Base-by-base conservation (phyloP, 2,329 filamentous ascomycete species). In the Fusarium illudens region DNA sequence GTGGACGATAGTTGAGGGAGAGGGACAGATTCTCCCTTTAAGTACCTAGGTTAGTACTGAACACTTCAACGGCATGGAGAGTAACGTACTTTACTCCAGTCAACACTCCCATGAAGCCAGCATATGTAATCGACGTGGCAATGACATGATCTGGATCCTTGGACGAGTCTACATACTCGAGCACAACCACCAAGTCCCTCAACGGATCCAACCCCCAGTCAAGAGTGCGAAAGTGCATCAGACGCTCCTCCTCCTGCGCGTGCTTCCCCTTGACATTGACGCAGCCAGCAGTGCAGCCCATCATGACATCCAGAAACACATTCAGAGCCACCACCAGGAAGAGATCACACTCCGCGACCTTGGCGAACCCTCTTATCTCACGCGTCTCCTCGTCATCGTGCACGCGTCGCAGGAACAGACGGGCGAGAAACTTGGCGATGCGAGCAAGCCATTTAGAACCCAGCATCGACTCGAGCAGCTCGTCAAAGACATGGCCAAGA, bases 271-370 rank as follows among this genome's bases (percentile, higher is more conserved):
- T 25, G 15, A 63, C 65, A 17, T 29, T 33, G 9, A 61, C 65
- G 15, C 81, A 86, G 20, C 86, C 86, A 63, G 86, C 87, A 0
- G 87, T 89, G 73, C 88, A 90, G 2, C 87, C 87, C 81, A 90
- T 85, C 50, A 90, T 79, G 6, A 84, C 77, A 73, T 90, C 88
- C 1, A 90, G 79, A 3, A 89, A 77, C 3, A 86, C 84, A 71
- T 90, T 90, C 60, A 89, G 81, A 4, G 83, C 82, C 7, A 90
- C 81, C 1, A 90, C 77, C 1, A 89, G 76, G 69, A 87, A 87
- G 68, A 89, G 77, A 3, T 84, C 79, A 6, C 90, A 79, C 0
- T 82, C 84, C 2, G 81, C 83, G 4, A 76, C 78, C 25, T 78
- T 72, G 34, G 81, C 80, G 32, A 90, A 87, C 0, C 87, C 87